These are phyloP conservation scores for Acanthamoeba royreba DNA, from an alignment of 208 protist species.

Conservation along the genomic window DNA sequence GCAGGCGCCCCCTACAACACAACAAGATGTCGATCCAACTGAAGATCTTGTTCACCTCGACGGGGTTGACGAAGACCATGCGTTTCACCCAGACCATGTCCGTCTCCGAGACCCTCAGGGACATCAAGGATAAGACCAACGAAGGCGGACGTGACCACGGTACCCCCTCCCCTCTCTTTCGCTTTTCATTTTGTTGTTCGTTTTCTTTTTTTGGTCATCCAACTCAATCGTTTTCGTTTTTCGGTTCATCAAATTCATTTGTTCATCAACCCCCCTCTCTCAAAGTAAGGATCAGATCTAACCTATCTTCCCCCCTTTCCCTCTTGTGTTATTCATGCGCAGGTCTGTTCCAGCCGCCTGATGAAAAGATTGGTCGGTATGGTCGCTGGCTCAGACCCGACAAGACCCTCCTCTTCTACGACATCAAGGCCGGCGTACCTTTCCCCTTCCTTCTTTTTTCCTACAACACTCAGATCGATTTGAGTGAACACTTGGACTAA, in stretches of 20 bases:
- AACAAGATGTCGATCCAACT: constrained; percentile 46
- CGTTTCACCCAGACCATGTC: constrained; percentile 48
- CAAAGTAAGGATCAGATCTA: no score
- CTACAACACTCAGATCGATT: background rate
- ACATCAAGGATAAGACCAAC: constrained; percentile 51
- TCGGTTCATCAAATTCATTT: background rate
- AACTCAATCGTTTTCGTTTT: background rate
- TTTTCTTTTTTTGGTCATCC: background rate
- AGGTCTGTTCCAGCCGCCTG: constrained; percentile 23
- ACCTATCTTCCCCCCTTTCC: background rate
- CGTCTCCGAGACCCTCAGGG: constrained; percentile 40
- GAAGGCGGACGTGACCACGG: constrained; percentile 46
- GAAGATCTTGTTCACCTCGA: constrained; percentile 37
- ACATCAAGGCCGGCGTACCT: constrained; percentile 58
- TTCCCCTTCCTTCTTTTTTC: background rate
- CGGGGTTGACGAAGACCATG: constrained; percentile 46
- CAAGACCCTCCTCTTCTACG: constrained; percentile 76
- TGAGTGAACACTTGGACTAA: no score
- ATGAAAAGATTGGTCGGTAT: background rate
- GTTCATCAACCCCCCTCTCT: background rate
- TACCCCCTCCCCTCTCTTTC: background rate
- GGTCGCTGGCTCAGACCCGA: constrained; percentile 69
- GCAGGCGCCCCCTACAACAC: no score
- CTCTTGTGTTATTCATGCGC: background rate
- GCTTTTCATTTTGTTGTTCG: background rate